phyloP scores from a whole-genome alignment of 768 basidiomycete genomes.

The Lactifluus hygrophoroides region DNA sequence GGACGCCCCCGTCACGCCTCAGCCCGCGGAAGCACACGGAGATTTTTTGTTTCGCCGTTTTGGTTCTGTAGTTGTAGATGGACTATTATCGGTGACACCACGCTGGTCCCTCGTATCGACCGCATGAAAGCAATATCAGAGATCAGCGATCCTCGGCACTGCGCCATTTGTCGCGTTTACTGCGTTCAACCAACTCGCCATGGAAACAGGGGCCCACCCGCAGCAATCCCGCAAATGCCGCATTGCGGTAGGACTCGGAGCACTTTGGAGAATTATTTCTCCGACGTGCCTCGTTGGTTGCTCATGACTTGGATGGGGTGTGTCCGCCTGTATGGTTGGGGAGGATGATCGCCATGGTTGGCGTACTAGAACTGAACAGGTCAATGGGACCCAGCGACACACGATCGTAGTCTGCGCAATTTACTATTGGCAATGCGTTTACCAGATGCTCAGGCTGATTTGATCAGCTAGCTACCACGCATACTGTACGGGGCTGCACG shows the following conservation, averaged over 20 bases:
- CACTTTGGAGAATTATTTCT: not conserved
- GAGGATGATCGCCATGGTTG: constrained; percentile 4
- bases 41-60: not conserved
- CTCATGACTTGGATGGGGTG: not conserved
- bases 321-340: not conserved
- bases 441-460: constrained; percentile 10
- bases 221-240: constrained; percentile 7
- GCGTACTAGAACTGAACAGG: constrained; percentile 7
- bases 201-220: constrained; percentile 14
- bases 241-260: constrained; percentile 2
- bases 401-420: not conserved
- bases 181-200: constrained; percentile 11
- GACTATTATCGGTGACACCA: constrained; percentile 1
- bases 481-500: constrained; percentile 1
- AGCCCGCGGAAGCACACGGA: not conserved
- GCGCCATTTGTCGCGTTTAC: constrained; percentile 12
- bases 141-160: constrained; percentile 14
- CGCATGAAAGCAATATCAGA: not conserved
- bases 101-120: constrained; percentile 6
- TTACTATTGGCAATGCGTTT: constrained; percentile 4
- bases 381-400: not conserved
- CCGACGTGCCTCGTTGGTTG: constrained; percentile 5
- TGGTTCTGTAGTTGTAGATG: not conserved
- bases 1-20: not conserved
- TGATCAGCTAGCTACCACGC: constrained; percentile 7